Percentiles rank a stretch among this genome's conserved stretches.
Conservation (phyloP, 768 basidiomycete species). For the Rhodosporidiobolus odoratus region DNA sequence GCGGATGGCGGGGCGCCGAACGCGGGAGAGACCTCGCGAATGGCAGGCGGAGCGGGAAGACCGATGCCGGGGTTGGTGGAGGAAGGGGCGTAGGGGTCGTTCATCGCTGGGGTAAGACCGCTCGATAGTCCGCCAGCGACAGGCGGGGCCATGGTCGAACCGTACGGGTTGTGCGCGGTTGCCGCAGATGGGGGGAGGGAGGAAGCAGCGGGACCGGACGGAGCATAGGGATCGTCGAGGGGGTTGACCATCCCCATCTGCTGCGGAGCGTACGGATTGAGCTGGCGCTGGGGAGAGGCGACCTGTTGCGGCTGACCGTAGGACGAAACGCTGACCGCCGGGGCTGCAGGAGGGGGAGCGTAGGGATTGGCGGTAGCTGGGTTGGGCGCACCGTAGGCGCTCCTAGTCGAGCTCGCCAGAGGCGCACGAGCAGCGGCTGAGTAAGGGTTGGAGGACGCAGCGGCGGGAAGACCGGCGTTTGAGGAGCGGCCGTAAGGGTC, state of each 20-base stretch:
- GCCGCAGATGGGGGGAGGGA: not conserved
- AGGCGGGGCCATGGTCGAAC: not conserved
- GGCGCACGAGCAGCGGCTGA: constrained; percentile 5
- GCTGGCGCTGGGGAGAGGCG: constrained; percentile 13
- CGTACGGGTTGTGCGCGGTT: constrained; percentile 4
- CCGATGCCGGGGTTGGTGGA: constrained; percentile 19
- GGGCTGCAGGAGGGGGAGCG: constrained; percentile 6
- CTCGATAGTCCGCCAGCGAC: not conserved
- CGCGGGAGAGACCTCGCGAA: constrained; percentile 28
- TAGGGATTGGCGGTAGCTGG: no score
- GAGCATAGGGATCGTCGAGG: constrained; percentile 41
- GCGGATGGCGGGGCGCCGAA: not conserved
- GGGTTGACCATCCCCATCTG: constrained; percentile 36
- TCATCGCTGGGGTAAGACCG: constrained; percentile 4
- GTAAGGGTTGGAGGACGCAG: constrained; percentile 42
- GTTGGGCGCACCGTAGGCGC: no score
- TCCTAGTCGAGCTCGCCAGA: no score
- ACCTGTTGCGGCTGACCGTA: not conserved
- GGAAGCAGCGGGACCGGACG: constrained; percentile 30
- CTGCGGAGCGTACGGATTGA: constrained; percentile 42
- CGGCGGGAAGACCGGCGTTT: constrained; percentile 45
- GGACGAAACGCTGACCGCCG: not conserved
- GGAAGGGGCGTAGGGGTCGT: constrained; percentile 30
- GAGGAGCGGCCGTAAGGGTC: constrained; percentile 24
- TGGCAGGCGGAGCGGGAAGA: constrained; percentile 29